Evolutionary conservation across 2,329 filamentous ascomycete genomes (phyloP).

Genomic region (Ceratocystis cacaofunesta): DNA sequence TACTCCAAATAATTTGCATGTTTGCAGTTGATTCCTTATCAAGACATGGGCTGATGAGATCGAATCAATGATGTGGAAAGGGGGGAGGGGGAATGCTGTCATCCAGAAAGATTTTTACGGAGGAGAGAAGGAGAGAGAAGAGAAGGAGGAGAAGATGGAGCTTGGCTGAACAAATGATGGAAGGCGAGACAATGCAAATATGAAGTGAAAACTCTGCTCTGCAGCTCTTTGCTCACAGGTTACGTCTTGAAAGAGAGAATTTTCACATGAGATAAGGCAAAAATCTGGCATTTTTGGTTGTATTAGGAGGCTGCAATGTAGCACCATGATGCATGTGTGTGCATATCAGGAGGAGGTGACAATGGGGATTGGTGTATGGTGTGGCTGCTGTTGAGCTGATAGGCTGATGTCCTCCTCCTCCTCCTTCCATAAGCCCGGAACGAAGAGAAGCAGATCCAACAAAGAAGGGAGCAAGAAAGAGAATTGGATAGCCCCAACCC

Average conservation of each 20-base stretch:
- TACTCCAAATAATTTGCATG: neutral
- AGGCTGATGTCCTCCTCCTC: neutral
- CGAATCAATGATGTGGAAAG: neutral
- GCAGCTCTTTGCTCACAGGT: neutral
- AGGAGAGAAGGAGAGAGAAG: neutral
- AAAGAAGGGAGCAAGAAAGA: neutral
- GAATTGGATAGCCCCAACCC: neutral
- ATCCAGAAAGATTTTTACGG: neutral
- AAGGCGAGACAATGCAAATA: neutral
- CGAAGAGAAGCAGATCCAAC: neutral
- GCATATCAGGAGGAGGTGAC: neutral
- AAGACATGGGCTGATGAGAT: neutral
- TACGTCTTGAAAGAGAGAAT: neutral
- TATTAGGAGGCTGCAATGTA: neutral
- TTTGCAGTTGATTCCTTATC: neutral
- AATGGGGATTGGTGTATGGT: neutral
- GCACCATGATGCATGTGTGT: neutral
- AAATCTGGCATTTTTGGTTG: neutral
- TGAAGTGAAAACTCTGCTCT: conserved; percentile 1
- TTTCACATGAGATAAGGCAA: conserved; percentile 3
- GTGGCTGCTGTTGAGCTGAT: neutral
- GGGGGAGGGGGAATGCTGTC: neutral
- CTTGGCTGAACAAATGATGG: neutral
- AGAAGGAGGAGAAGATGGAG: neutral
- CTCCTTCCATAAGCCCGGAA: neutral